Conservation (phyloP, 176 grass and related monocot genomes). For the Microstegium vimineum region DNA sequence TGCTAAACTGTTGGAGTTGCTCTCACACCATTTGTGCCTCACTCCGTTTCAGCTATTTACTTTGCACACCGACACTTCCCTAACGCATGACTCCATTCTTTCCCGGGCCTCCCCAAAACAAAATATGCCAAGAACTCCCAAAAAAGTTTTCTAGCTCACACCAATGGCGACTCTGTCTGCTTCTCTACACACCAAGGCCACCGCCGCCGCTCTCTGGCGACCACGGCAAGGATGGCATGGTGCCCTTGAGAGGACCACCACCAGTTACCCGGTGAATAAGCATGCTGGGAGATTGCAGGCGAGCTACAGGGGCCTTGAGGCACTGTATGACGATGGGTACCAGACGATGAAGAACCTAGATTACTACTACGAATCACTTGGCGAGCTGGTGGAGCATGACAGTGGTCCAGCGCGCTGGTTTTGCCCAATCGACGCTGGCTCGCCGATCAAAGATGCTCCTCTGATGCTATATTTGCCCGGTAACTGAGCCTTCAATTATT, state of each 20-base stretch:
- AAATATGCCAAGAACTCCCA: not conserved
- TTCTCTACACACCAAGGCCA: not conserved
- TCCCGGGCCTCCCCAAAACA: not conserved
- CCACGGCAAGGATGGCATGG: not conserved
- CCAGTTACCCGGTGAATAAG: not conserved
- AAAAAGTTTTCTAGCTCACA: slow-evolving; percentile 26
- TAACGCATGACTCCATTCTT: slow-evolving; percentile 15
- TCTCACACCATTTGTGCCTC: slow-evolving; percentile 57
- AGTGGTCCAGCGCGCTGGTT: slow-evolving; percentile 46
- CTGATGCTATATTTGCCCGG: slow-evolving; percentile 62
- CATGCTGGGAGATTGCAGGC: slow-evolving; percentile 26
- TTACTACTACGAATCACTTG: slow-evolving; percentile 41
- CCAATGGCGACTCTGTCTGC: slow-evolving; percentile 40
- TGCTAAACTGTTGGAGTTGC: no score
- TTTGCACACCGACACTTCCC: slow-evolving; percentile 20
- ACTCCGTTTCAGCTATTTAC: slow-evolving; percentile 28
- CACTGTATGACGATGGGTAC: slow-evolving; percentile 61
- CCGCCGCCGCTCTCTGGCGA: slow-evolving; percentile 1
- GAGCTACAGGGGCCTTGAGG: slow-evolving; percentile 54
- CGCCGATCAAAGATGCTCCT: slow-evolving; percentile 40
- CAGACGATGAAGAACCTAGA: slow-evolving; percentile 28
- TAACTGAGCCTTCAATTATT: slow-evolving; percentile 4
- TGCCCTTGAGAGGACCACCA: not conserved
- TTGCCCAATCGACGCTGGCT: slow-evolving; percentile 26
- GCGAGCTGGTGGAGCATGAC: slow-evolving; percentile 42